Evolutionary conservation across 164 flowering plant species (phyloP), one percentile per base, ranked within the genome.

Genomic region (Magnolia kwangsiensis): DNA sequence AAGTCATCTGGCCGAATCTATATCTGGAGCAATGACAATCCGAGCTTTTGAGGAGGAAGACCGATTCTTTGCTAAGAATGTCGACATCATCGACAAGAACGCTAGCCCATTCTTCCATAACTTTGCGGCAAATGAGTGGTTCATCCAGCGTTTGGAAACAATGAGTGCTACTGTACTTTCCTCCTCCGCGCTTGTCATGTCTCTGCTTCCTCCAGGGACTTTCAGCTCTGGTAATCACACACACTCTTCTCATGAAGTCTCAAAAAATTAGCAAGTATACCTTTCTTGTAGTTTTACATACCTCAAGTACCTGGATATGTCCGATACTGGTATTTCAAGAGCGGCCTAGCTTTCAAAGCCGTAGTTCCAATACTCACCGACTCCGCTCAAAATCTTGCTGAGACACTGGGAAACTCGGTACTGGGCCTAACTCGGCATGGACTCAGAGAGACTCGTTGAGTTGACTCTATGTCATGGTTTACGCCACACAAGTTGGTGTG

Each of bases 51-150:
- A 80, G 72, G 81, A 89, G 80, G 90, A 92, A 82, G 87, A 88
- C 0, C 78, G 88, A 18, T 91, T 91, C 81, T 83, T 82, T 75
- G 45, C 77, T 1, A 87, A 88, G 81, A 83, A 85, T 79, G 67
- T 93, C 5, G 78, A 80, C 29, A 82, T 89, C 14, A 82, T 91
- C 45, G 92, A 95, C 74, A 78, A 79, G 75, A 89, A 93, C 87
- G 91, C 91, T 20, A 88, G 92, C 45, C 83, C 96, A 2, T 85
- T 78, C 79, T 91, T 91, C 79, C 92, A 91, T 69, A 88, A 68
- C 67, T 88, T 89, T 82, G 78, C 96, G 24, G 93, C 98, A 71
- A 90, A 83, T 74, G 95, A 93, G 75, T 93, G 98, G 97, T 77
- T 91, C 83, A 88, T 91, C 69, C 90, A 85, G 72, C 86, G 95